Percentiles rank a stretch among this genome's conserved stretches.
phyloP scores from a whole-genome alignment of 192 early-diverging fungal genomes.

The Dissophora ornata region DNA sequence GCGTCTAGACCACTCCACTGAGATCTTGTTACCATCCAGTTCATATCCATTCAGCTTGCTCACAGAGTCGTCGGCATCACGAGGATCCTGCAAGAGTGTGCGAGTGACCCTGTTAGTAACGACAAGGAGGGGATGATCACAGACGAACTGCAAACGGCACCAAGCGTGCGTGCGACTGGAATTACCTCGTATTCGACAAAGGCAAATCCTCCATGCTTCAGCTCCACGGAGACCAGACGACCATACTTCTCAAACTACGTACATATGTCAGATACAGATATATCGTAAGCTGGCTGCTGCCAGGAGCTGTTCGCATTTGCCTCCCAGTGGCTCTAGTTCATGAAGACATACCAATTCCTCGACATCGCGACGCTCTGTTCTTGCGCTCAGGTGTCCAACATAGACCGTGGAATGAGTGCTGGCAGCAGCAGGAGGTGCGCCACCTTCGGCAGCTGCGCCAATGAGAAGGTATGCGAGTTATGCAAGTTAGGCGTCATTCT shows the following conservation, averaged over 20 bases:
- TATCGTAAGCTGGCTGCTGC: no score
- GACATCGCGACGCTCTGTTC: conserved; percentile 63
- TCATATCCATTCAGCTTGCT: conserved; percentile 64
- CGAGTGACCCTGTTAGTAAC: no score
- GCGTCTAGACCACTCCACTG: conserved; percentile 63
- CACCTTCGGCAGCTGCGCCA: conserved; percentile 30
- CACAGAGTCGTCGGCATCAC: conserved; percentile 65
- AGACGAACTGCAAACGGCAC: no score
- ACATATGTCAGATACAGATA: neutral
- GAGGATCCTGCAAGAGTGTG: conserved; percentile 49
- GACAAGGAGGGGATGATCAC: no score
- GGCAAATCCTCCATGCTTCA: conserved; percentile 65
- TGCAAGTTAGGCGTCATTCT: no score
- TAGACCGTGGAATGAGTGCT: conserved; percentile 56
- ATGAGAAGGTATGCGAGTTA: no score
- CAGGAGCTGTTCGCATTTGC: no score
- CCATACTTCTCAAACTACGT: conserved; percentile 65
- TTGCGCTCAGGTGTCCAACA: conserved; percentile 61
- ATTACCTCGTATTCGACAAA: conserved; percentile 67
- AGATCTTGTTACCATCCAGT: conserved; percentile 60
- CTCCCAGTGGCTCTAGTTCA: no score
- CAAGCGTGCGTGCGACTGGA: no score
- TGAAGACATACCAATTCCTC: conserved; percentile 60
- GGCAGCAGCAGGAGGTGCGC: conserved; percentile 24
- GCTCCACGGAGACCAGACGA: conserved; percentile 59